phyloP scores from a whole-genome alignment of 2,329 filamentous ascomycete species.

The Westerdykella aurantiaca region DNA sequence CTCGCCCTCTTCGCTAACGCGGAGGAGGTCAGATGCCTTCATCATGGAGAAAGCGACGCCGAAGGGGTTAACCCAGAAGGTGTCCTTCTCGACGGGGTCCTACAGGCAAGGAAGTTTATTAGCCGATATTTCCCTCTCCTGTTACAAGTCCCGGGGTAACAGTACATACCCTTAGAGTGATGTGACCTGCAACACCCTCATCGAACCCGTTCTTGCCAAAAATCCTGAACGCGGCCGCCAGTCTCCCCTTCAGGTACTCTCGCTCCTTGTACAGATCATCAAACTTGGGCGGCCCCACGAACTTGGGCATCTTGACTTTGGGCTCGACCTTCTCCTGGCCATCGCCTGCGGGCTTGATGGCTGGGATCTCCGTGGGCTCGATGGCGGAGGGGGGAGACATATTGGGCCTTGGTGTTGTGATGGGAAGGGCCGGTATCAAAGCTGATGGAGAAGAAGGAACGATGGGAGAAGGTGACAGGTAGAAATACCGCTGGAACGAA shows the following conservation, averaged over 20 bases:
- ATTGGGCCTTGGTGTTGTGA: background rate
- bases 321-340: slow-evolving; percentile 24
- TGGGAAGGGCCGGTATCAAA: no score
- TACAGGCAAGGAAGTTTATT: slow-evolving; percentile 2
- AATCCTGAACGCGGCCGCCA: slow-evolving; percentile 36
- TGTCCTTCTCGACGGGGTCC: slow-evolving; percentile 53
- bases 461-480: no score
- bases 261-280: slow-evolving; percentile 35
- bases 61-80: slow-evolving; percentile 64
- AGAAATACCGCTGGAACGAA: no score
- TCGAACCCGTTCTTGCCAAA: slow-evolving; percentile 38
- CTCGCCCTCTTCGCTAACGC: slow-evolving; percentile 55
- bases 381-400: slow-evolving; percentile 33
- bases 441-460: no score
- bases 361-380: slow-evolving; percentile 17
- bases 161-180: slow-evolving; percentile 48
- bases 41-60: slow-evolving; percentile 58
- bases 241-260: slow-evolving; percentile 33
- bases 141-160: background rate
- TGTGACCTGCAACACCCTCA: slow-evolving; percentile 55
- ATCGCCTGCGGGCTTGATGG: slow-evolving; percentile 22
- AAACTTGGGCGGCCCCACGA: slow-evolving; percentile 32
- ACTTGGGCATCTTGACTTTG: slow-evolving; percentile 18
- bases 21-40: slow-evolving; percentile 61
- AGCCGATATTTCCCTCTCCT: background rate